Evolutionary conservation across 441 rosid genomes (phyloP), one percentile per base, ranked within the genome.

Genomic region (Gossypium davidsonii): DNA sequence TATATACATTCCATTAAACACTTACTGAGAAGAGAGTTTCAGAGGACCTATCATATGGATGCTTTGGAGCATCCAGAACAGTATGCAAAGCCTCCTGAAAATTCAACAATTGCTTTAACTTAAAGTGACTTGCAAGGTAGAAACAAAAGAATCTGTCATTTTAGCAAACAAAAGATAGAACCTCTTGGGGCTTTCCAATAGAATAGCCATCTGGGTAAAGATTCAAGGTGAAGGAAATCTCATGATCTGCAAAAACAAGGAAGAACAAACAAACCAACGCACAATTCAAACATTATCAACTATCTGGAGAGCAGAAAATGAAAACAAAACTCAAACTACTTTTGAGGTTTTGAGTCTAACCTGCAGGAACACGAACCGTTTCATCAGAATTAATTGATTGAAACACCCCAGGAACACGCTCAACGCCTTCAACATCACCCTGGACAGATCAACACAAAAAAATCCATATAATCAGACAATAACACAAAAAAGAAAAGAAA

Each of bases 11-110:
- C 25, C 67, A 17, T 11, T 56, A 58, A 55, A 73, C 21, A 71
- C 57, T 85, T 81, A 96, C 98, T 80, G 88, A 82, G 77, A 93
- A 90, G 58, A 91, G 88, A 75, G 80, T 83, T 84, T 96, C 97
- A 21, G 99, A 90, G 72, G 95, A 79, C 81, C 87, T 89, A 86
- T 90, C 93, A 81, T 91, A 96, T 15, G 97, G 96, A 80, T 79
- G 95, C 80, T 89, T 89, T 25, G 84, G 79, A 80, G 79, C 81
- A 80, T 93, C 94, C 75, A 89, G 93, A 73, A 80, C 77, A 2
- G 82, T 51, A 51, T 77, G 80, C 44, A 71, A 68, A 76, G 81
- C 66, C 62, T 84, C 91, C 59, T 85, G 84, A 74, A 73, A 81
- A 76, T 61, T 66, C 46, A 77, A 20, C 39, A 83, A 73, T 37